Base-by-base conservation (phyloP, 768 basidiomycete genomes). In the Crassisporium funariophilum region DNA sequence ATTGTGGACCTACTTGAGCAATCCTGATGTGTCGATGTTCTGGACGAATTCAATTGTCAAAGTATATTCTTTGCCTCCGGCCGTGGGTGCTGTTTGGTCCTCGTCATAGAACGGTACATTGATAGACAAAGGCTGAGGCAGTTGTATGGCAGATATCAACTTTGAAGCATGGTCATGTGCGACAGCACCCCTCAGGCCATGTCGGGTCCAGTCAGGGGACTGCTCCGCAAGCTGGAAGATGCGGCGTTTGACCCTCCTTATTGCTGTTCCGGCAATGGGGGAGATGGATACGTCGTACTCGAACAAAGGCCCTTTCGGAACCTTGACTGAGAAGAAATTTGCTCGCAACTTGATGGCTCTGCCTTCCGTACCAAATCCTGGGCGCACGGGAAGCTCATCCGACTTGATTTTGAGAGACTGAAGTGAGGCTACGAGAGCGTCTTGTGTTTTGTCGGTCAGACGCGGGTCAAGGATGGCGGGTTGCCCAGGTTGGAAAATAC, bases 291-390 rank as follows among this genome's bases (percentile, higher is more conserved):
- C 76, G 47, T 77, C 73, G 57, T 88, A 89, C 47, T 89, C 86
- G 57, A 72, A 81, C 7, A 83, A 55, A 2, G 73, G 64, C 0
- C 68, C 71, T 29, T 77, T 74, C 1, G 75, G 74, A 8, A 81
- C 61, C 37, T 69, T 71, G 20, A 88, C 70, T 0, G 83, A 74
- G 63, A 87, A 87, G 68, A 82, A 86, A 55, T 88, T 89, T 36
- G 84, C 73, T 5, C 87, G 74, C 12, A 88, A 61, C 35, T 69
- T 76, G 56, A 82, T 72, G 8, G 62, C 31, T 27, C 50, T 70
- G 8, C 84, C 84, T 1, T 52, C 53, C 0, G 69, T 79, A 1
- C 85, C 84, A 52, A 75, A 85, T 12, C 72, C 79, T 5, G 82
- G 81, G 16, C 84, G 75, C 8, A 81, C 52, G 12, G 84, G 84